Percentiles rank a stretch among this genome's conserved stretches.
phyloP scores from a whole-genome alignment of 805 yeast genomes.

The Wickerhamia fluorescens region DNA sequence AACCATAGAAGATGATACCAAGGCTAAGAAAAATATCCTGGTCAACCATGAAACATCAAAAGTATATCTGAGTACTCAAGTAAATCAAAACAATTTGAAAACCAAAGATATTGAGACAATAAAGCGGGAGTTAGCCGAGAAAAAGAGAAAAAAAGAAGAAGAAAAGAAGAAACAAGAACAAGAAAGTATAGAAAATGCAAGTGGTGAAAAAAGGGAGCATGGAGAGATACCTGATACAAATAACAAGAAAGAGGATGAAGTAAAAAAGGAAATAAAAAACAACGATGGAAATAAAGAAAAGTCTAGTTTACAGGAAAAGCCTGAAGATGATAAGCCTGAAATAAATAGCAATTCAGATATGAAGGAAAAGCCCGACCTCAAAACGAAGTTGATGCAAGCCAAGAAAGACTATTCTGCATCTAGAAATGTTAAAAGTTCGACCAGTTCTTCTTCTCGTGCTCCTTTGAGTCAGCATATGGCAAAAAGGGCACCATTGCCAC shows the following conservation, averaged over 20 bases:
- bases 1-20: slow-evolving; percentile 2
- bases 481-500: slow-evolving; percentile 19
- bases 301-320: neutral
- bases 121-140: too few relatives aligned
- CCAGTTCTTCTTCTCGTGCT: too few relatives aligned
- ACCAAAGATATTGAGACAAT: too few relatives aligned
- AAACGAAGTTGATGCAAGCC: slow-evolving; percentile 16
- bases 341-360: too few relatives aligned
- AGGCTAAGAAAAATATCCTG: too few relatives aligned
- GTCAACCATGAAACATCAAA: too few relatives aligned
- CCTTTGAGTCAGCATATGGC: too few relatives aligned
- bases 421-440: too few relatives aligned
- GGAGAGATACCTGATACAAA: slow-evolving; percentile 8
- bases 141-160: slow-evolving; percentile 3
- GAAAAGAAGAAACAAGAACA: neutral
- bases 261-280: slow-evolving; percentile 6
- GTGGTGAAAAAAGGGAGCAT: neutral
- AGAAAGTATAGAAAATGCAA: neutral
- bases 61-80: too few relatives aligned
- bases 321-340: too few relatives aligned
- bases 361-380: slow-evolving; percentile 9
- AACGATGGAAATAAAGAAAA: neutral
- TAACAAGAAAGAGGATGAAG: slow-evolving; percentile 5
- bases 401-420: slow-evolving; percentile 14
- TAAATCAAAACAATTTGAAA: too few relatives aligned